Base-by-base conservation (phyloP, 441 rosid species). In the Gossypium trilobum region DNA sequence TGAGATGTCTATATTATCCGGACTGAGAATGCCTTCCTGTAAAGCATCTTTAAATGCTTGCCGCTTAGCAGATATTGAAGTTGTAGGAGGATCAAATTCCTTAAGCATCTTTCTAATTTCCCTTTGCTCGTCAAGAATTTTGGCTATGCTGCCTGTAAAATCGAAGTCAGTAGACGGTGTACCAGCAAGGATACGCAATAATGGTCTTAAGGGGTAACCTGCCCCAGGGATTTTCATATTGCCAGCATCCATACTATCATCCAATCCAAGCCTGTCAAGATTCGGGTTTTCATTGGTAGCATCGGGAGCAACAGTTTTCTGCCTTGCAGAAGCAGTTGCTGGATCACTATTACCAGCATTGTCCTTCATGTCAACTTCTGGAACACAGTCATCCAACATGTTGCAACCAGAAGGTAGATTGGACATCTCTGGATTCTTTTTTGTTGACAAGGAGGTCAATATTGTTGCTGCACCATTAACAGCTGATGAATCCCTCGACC, bases 401-500 rank as follows among this genome's bases (percentile, higher is more conserved):
- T 82, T 86, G 79, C 88, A 85, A 39, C 79, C 84, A 69, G 98
- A 77, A 62, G 89, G 87, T 7, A 85, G 76, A 33, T 82, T 72
- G 23, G 97, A 79, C 59, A 78, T 68, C 74, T 89, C 96, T 1
- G 88, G 73, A 78, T 83, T 87, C 72, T 78, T 85, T 79, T 86
- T 92, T 39, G 77, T 86, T 20, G 98, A 88, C 60, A 95, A 82
- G 78, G 97, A 93, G 50, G 99, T 94, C 78, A 93, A 82, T 80
- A 93, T 93, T 31, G 97, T 90, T 61, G 98, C 98, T 59, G 97
- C 97, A 66, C 94, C 96, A 22, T 92, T 85, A 81, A 82, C 87
- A 79, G 91, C 92, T 64, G 96, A 90, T 44, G 96, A 80, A 70
- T 88, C 98, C 75, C 97, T 89, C 20, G 99, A 77, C 77, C 92